Evolutionary conservation across 2,329 filamentous ascomycete species (phyloP).

Genomic region (Clarireedia homoeocarpa): DNA sequence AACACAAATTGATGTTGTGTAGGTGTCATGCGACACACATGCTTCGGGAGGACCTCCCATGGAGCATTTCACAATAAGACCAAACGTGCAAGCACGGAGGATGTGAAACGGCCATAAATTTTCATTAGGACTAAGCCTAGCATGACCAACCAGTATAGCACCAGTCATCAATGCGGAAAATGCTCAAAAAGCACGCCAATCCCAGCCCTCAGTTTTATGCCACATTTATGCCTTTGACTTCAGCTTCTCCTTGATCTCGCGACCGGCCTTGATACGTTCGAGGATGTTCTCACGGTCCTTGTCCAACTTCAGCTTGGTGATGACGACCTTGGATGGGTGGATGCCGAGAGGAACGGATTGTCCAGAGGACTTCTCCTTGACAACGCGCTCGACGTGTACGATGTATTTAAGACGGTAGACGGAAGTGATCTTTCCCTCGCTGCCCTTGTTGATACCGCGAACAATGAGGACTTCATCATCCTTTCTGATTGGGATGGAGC

Average conservation of each 20-base stretch:
- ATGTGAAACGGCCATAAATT: conserved; percentile 64
- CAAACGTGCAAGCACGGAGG: conserved; percentile 32
- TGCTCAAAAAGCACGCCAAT: conserved; percentile 18
- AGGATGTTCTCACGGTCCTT: conserved; percentile 88
- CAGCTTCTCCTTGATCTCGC: conserved; percentile 64
- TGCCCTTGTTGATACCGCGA: conserved; percentile 92
- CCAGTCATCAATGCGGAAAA: conserved; percentile 13
- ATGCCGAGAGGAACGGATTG: conserved; percentile 92
- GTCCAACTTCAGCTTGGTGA: conserved; percentile 98
- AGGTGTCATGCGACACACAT: conserved; percentile 14
- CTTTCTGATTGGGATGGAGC: conserved; percentile 94
- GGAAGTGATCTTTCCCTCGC: conserved; percentile 95
- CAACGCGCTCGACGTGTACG: conserved; percentile 94
- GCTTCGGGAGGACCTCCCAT: conserved; percentile 69
- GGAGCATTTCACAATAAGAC: conserved; percentile 58
- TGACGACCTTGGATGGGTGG: conserved; percentile 92
- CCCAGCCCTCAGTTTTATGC: conserved; percentile 10
- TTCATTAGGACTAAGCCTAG: conserved; percentile 27
- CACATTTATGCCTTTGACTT: conserved; percentile 26
- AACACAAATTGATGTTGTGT: conserved; percentile 11
- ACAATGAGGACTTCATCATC: conserved; percentile 92
- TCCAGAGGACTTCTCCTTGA: conserved; percentile 95
- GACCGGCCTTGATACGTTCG: conserved; percentile 74
- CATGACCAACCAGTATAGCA: conserved; percentile 8
- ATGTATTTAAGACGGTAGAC: conserved; percentile 98